Conservation (phyloP, 83 land plant genomes). For the Diphasiastrum complanatum region DNA sequence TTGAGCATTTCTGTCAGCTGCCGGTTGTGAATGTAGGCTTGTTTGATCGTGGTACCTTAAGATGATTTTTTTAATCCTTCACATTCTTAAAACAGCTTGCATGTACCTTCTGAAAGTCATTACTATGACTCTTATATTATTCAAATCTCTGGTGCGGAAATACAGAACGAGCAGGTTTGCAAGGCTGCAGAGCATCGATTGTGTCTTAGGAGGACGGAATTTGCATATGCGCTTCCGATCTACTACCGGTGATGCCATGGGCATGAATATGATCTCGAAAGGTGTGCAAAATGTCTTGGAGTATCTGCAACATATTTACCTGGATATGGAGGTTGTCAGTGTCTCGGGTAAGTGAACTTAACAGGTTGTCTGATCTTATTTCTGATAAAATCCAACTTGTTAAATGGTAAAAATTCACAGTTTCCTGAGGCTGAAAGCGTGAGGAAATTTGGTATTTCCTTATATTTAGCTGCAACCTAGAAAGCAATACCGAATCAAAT, state of each 20-base stretch:
- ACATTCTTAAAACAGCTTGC: too few relatives aligned
- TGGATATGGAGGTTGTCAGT: conserved; percentile 80
- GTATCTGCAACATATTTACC: conserved; percentile 50
- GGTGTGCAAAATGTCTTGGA: conserved; percentile 84
- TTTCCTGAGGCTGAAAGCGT: too few relatives aligned
- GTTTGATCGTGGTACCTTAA: neutral
- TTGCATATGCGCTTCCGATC: conserved; percentile 60
- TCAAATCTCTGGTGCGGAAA: too few relatives aligned
- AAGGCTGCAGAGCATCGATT: conserved; percentile 48
- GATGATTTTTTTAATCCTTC: too few relatives aligned
- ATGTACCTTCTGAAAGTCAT: too few relatives aligned
- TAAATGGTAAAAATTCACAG: neutral
- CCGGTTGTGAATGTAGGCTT: neutral
- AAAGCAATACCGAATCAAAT: too few relatives aligned
- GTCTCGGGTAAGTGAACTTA: conserved; percentile 52
- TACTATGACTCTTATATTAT: too few relatives aligned
- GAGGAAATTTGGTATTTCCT: too few relatives aligned
- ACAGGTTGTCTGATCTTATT: neutral
- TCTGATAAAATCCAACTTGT: neutral
- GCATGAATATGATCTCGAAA: conserved; percentile 95
- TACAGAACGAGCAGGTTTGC: conserved; percentile 89
- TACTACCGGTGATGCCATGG: conserved; percentile 91
- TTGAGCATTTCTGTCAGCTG: too few relatives aligned
- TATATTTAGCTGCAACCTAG: too few relatives aligned
- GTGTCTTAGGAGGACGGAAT: conserved; percentile 67